Evolutionary conservation across 2,329 filamentous ascomycete species (phyloP).

Genomic region (Anisogramma anomala): DNA sequence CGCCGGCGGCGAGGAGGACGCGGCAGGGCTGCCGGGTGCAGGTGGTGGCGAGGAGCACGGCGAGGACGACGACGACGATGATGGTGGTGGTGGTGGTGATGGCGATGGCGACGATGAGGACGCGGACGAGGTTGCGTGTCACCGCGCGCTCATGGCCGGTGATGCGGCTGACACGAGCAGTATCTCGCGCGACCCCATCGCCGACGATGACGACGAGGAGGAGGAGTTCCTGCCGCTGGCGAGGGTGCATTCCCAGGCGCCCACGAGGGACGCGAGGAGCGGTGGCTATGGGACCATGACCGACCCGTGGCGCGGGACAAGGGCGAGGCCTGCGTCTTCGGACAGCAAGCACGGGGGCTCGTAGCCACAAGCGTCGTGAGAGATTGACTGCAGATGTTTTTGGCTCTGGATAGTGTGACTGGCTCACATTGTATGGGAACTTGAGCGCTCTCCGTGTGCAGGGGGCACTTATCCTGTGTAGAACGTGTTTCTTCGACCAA

Average conservation of each 20-base stretch:
- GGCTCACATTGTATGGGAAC: too few relatives aligned
- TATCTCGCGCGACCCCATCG: not conserved
- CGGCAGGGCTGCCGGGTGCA: too few relatives aligned
- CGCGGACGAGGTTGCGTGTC: too few relatives aligned
- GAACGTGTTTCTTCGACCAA: too few relatives aligned
- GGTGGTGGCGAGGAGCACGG: too few relatives aligned
- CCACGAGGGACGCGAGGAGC: too few relatives aligned
- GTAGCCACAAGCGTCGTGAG: too few relatives aligned
- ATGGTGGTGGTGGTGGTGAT: conserved; percentile 18
- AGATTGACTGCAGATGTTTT: too few relatives aligned
- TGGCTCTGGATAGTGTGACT: too few relatives aligned
- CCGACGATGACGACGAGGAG: conserved; percentile 4
- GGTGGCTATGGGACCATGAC: conserved; percentile 4
- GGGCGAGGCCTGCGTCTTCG: conserved; percentile 5
- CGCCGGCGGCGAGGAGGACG: conserved; percentile 21
- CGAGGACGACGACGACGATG: conserved; percentile 24
- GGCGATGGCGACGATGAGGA: conserved; percentile 9
- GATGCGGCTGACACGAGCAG: conserved; percentile 9
- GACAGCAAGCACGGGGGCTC: too few relatives aligned
- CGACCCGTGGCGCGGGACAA: not conserved
- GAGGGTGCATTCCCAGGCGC: conserved; percentile 4
- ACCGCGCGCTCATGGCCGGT: conserved; percentile 1
- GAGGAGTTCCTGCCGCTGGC: conserved; percentile 1
- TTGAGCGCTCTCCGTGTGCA: too few relatives aligned
- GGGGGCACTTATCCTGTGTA: too few relatives aligned